Evolutionary conservation across 1,284 basidiomycete genomes (phyloP).

Genomic region (Chalciporus sp.): DNA sequence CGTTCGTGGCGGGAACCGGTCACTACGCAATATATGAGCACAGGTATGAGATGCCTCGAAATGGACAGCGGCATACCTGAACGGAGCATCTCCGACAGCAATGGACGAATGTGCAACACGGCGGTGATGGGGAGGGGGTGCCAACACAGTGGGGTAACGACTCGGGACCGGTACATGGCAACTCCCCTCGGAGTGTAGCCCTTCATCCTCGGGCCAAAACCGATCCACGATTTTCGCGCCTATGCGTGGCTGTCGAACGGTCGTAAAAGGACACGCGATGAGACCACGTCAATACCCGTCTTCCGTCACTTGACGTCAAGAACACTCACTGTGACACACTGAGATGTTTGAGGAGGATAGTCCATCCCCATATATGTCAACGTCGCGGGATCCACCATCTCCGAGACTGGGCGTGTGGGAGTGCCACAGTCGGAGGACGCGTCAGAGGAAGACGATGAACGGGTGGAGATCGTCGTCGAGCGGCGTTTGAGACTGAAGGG

Average conservation of each 20-base stretch:
- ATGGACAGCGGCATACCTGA: slow-evolving; percentile 18
- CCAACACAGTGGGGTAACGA: slow-evolving; percentile 21
- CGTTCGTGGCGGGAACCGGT: slow-evolving; percentile 19
- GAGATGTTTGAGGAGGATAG: neutral
- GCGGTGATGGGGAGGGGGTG: slow-evolving; percentile 35
- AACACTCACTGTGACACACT: slow-evolving; percentile 17
- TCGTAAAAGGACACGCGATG: neutral
- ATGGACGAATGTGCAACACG: slow-evolving; percentile 18
- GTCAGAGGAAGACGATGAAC: slow-evolving; percentile 19
- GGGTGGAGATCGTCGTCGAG: slow-evolving; percentile 29
- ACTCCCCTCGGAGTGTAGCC: slow-evolving; percentile 21
- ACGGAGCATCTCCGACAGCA: slow-evolving; percentile 13
- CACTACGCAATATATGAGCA: slow-evolving; percentile 4
- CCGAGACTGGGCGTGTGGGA: slow-evolving; percentile 11
- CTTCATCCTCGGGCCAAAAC: slow-evolving; percentile 37
- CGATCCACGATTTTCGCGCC: slow-evolving; percentile 33
- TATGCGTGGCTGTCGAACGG: slow-evolving; percentile 24
- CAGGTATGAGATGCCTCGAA: neutral
- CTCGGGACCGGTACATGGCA: slow-evolving; percentile 3
- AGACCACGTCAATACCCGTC: slow-evolving; percentile 13
- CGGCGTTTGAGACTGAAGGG: slow-evolving; percentile 29
- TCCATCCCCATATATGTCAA: slow-evolving; percentile 4
- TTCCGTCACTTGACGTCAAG: neutral
- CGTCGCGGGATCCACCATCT: slow-evolving; percentile 24
- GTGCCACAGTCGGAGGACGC: slow-evolving; percentile 13